A percentile compares a stretch with the other conserved stretches of the same genome.
Evolutionary conservation across 2,329 filamentous ascomycete genomes (phyloP).

Genomic region (Scytalidium sp.): DNA sequence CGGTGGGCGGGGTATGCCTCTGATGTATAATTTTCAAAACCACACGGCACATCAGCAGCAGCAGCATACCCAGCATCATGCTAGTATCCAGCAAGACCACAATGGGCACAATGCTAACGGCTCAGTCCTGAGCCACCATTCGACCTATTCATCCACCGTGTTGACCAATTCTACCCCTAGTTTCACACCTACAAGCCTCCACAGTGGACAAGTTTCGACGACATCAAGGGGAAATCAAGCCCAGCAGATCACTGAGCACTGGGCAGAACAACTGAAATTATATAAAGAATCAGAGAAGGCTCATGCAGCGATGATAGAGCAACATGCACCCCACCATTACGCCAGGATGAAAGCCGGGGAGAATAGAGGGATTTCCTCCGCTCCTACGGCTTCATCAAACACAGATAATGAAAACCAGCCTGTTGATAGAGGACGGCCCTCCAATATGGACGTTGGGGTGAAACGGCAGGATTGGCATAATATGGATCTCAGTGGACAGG

Average conservation of each 20-base stretch:
- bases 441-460: constrained; percentile 63
- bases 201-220: constrained; percentile 51
- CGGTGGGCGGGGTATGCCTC: constrained; percentile 55
- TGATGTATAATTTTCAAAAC: constrained; percentile 69
- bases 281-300: constrained; percentile 73
- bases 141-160: constrained; percentile 59
- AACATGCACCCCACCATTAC: constrained; percentile 67
- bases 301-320: constrained; percentile 68
- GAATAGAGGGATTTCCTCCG: constrained; percentile 59
- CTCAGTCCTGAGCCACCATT: constrained; percentile 55
- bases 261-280: constrained; percentile 82
- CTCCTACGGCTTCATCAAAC: constrained; percentile 41
- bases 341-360: constrained; percentile 68
- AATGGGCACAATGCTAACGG: constrained; percentile 51
- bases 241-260: constrained; percentile 64
- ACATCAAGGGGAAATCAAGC: constrained; percentile 47
- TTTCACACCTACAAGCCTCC: constrained; percentile 51
- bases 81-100: constrained; percentile 58
- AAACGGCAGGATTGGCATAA: constrained; percentile 86
- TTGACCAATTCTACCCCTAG: constrained; percentile 60
- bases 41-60: constrained; percentile 47
- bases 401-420: constrained; percentile 45
- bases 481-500: constrained; percentile 94
- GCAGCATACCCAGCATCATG: constrained; percentile 62
- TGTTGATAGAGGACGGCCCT: constrained; percentile 54